A percentile compares a stretch with the other conserved stretches of the same genome.
phyloP scores from a whole-genome alignment of 208 protist genomes.

The Naegleria fowleri region DNA sequence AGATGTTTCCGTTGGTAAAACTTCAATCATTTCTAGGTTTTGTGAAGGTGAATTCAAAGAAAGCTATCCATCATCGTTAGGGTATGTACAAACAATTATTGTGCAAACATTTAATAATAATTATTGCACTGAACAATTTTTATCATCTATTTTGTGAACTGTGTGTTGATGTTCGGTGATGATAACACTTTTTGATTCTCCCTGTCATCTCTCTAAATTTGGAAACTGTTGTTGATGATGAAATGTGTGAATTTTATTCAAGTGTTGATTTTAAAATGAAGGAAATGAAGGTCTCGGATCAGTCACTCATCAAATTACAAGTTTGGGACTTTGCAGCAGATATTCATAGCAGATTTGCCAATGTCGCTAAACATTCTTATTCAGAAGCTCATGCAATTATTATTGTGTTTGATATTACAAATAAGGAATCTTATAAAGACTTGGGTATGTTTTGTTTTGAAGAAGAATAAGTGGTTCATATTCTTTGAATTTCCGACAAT shows the following conservation, averaged over 20 bases:
- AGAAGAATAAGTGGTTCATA: neutral
- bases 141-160: too few relatives aligned
- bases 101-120: too few relatives aligned
- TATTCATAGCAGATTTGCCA: neutral
- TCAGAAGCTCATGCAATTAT: slow-evolving; percentile 5
- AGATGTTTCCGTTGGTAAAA: neutral
- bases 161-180: too few relatives aligned
- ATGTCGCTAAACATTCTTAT: neutral
- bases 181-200: too few relatives aligned
- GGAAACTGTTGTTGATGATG: neutral
- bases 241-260: neutral
- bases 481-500: neutral
- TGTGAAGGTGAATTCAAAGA: neutral
- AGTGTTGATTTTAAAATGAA: slow-evolving; percentile 7
- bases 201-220: neutral
- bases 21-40: neutral
- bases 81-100: neutral
- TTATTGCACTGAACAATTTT: too few relatives aligned
- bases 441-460: neutral
- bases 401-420: slow-evolving; percentile 18
- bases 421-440: slow-evolving; percentile 11
- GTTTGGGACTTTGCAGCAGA: neutral
- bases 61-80: neutral
- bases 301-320: neutral
- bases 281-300: neutral